These are phyloP conservation scores for Cystofilobasidium ferigula DNA, from an alignment of 768 basidiomycete species.

Conservation along the genomic window DNA sequence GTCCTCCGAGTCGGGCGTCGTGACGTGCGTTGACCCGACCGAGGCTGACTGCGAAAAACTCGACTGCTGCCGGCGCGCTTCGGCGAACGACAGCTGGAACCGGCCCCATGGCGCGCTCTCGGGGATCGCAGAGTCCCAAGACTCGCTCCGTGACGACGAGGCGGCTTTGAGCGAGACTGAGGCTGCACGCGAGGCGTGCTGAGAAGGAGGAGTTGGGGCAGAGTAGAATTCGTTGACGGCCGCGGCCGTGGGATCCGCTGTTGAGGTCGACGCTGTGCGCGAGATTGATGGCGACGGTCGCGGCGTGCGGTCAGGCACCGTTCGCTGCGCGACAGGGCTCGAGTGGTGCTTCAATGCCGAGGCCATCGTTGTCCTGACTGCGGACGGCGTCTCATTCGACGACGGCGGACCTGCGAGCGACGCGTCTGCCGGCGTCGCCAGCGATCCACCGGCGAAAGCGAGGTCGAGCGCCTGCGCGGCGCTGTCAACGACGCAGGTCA, in stretches of 20 bases:
- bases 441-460: neutral
- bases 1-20: slow-evolving; percentile 13
- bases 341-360: neutral
- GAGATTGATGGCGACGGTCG: neutral
- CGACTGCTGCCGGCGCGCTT: neutral
- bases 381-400: neutral
- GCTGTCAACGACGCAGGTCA: neutral
- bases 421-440: neutral
- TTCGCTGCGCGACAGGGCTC: neutral
- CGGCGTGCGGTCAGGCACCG: neutral
- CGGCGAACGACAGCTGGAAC: neutral
- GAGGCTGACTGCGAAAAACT: neutral
- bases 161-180: neutral
- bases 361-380: neutral
- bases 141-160: neutral
- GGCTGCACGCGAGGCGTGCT: neutral
- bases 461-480: neutral
- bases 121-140: neutral
- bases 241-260: too few relatives aligned
- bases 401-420: neutral
- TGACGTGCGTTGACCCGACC: neutral
- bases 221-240: too few relatives aligned
- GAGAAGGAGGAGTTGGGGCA: too few relatives aligned
- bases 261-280: too few relatives aligned
- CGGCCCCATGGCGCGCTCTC: neutral